These are phyloP conservation scores for Penicillium janthinellum DNA, from an alignment of 2,329 filamentous ascomycete genomes.

Conservation along the genomic window DNA sequence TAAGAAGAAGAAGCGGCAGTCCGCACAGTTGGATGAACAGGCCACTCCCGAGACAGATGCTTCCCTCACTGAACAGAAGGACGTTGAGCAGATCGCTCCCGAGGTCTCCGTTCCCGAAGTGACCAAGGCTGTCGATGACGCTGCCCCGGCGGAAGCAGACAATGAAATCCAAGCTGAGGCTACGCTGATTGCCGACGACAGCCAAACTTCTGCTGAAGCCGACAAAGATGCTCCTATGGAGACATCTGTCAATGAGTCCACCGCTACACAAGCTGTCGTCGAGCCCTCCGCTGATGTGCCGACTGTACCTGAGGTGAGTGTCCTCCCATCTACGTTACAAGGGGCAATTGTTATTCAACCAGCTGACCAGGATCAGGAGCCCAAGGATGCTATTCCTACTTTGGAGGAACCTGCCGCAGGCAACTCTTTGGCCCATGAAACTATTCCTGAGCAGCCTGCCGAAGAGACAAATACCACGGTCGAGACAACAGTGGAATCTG, in stretches of 20 bases:
- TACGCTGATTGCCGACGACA: neutral
- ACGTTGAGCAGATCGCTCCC: neutral
- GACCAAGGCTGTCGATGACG: slow-evolving; percentile 1
- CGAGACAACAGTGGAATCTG: neutral
- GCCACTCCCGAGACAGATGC: slow-evolving; percentile 4
- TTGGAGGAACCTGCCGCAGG: slow-evolving; percentile 7
- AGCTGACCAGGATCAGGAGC: neutral
- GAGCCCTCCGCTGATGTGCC: slow-evolving; percentile 2
- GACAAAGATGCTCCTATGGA: slow-evolving; percentile 1
- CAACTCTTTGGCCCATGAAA: neutral
- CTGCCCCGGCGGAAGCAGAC: neutral
- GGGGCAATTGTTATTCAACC: neutral
- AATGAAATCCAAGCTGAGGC: slow-evolving; percentile 3
- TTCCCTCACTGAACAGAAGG: slow-evolving; percentile 4
- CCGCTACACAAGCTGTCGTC: neutral
- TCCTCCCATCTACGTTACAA: neutral
- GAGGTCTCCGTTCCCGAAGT: neutral
- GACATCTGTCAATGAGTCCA: neutral
- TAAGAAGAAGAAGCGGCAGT: slow-evolving; percentile 30
- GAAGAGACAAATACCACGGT: neutral
- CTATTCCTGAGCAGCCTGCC: slow-evolving; percentile 1
- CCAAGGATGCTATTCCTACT: neutral
- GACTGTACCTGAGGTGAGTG: neutral
- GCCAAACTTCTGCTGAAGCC: neutral
- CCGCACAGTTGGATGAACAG: slow-evolving; percentile 17